Evolutionary conservation across 2,329 filamentous ascomycete species (phyloP).

Genomic region (Fusarium sp.): DNA sequence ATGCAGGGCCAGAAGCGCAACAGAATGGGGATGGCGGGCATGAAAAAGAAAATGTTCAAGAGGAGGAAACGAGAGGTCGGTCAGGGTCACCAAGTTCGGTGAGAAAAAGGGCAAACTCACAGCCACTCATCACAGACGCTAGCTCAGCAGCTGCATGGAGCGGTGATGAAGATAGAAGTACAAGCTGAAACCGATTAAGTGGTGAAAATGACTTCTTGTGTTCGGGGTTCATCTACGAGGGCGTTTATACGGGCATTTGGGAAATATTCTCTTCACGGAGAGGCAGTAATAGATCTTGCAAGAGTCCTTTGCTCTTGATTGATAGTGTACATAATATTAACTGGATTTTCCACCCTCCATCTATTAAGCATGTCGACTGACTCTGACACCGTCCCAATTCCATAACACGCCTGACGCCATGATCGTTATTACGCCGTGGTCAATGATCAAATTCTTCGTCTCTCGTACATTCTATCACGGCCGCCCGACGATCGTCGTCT

Average conservation of each 20-base stretch:
- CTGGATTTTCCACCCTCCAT: slow-evolving; percentile 27
- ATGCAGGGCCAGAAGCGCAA: slow-evolving; percentile 18
- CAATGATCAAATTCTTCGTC: slow-evolving; percentile 40
- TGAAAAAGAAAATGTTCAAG: neutral
- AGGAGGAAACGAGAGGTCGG: slow-evolving; percentile 32
- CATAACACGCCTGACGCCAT: slow-evolving; percentile 42
- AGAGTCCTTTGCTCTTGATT: slow-evolving; percentile 35
- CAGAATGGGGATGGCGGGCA: slow-evolving; percentile 4
- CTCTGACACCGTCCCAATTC: slow-evolving; percentile 19
- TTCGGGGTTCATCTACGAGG: slow-evolving; percentile 23
- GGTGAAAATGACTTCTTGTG: neutral
- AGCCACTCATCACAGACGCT: slow-evolving; percentile 42
- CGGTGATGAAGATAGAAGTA: slow-evolving; percentile 16
- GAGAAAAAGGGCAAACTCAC: slow-evolving; percentile 34
- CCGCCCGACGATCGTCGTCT: neutral
- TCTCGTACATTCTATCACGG: slow-evolving; percentile 37
- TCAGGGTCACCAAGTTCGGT: slow-evolving; percentile 20
- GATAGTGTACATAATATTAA: slow-evolving; percentile 40
- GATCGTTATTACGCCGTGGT: slow-evolving; percentile 35
- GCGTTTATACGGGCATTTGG: slow-evolving; percentile 36
- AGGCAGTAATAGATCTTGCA: slow-evolving; percentile 39
- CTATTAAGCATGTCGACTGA: slow-evolving; percentile 33
- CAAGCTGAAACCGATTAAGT: neutral
- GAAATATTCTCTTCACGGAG: slow-evolving; percentile 32
- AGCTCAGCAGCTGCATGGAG: slow-evolving; percentile 43